Percentiles rank a stretch among this genome's conserved stretches.
phyloP scores from a whole-genome alignment of 148 eudicot genomes.

The Arctostaphylos glauca region DNA sequence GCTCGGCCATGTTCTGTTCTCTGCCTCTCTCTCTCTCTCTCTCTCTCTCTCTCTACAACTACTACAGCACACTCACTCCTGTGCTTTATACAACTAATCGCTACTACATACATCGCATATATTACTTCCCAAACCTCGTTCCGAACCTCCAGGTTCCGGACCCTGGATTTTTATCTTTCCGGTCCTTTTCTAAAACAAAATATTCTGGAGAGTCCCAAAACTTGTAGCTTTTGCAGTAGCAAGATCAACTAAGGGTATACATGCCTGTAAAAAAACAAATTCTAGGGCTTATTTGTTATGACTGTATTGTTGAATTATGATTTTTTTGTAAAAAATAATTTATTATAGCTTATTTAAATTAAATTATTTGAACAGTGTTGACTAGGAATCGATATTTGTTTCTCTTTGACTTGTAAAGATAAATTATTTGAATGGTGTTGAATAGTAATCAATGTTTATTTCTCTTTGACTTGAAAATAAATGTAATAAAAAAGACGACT shows the following conservation, averaged over 20 bases:
- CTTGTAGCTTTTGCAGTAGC: not conserved
- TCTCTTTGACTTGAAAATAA: too few species aligned
- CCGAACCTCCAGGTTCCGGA: slow-evolving; percentile 21
- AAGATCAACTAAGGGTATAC: not conserved
- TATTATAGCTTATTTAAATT: too few species aligned
- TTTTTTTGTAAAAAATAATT: too few species aligned
- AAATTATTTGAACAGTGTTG: too few species aligned
- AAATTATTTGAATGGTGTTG: too few species aligned
- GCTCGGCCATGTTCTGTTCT: slow-evolving; percentile 8
- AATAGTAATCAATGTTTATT: too few species aligned
- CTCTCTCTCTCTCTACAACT: slow-evolving; percentile 10
- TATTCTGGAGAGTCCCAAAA: not conserved
- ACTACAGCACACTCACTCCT: slow-evolving; percentile 19
- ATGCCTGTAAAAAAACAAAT: too few species aligned
- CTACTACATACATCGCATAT: not conserved
- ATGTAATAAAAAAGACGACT: too few species aligned
- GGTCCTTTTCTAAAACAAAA: not conserved
- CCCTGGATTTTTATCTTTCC: not conserved
- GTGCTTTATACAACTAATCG: slow-evolving; percentile 6
- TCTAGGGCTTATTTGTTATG: too few species aligned
- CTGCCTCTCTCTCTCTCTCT: slow-evolving; percentile 19
- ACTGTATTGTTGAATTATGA: too few species aligned
- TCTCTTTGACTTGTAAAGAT: too few species aligned
- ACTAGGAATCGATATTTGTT: too few species aligned
- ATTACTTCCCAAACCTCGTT: slow-evolving; percentile 17